Evolutionary conservation across 768 basidiomycete genomes (phyloP).

Genomic region (Lactarius sanguifluus): DNA sequence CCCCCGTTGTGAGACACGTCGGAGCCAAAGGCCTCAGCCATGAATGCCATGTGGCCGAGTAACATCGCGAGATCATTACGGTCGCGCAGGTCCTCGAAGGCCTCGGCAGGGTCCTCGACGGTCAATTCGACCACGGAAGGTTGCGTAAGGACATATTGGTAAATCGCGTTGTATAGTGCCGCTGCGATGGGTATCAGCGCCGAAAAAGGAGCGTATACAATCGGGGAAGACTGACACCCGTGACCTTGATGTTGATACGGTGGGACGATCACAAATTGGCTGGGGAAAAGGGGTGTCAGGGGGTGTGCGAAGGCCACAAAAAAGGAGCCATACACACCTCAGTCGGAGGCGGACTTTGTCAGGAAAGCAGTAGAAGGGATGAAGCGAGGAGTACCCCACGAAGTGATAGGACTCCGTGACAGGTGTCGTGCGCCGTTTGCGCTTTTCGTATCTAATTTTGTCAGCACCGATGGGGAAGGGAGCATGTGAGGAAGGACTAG

Average conservation of each 20-base stretch:
- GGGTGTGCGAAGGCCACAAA: neutral
- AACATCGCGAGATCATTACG: slow-evolving; percentile 86
- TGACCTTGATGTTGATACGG: slow-evolving; percentile 90
- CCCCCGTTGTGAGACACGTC: slow-evolving; percentile 37
- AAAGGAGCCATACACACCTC: slow-evolving; percentile 50
- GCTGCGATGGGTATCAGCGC: slow-evolving; percentile 46
- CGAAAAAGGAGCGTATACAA: neutral
- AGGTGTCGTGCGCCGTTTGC: slow-evolving; percentile 55
- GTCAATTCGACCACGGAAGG: slow-evolving; percentile 85
- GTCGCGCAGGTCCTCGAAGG: slow-evolving; percentile 95
- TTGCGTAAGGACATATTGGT: slow-evolving; percentile 66
- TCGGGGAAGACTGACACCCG: slow-evolving; percentile 64
- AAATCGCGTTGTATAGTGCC: slow-evolving; percentile 83
- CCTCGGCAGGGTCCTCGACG: slow-evolving; percentile 97
- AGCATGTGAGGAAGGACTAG: neutral
- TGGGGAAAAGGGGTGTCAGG: slow-evolving; percentile 35
- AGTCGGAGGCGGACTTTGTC: slow-evolving; percentile 85
- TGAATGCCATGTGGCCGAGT: slow-evolving; percentile 59
- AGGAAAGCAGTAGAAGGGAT: slow-evolving; percentile 95
- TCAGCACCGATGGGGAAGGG: neutral
- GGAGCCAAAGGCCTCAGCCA: slow-evolving; percentile 65
- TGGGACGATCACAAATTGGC: slow-evolving; percentile 91
- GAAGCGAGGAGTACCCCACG: slow-evolving; percentile 90
- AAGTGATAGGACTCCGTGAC: slow-evolving; percentile 79
- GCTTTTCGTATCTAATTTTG: slow-evolving; percentile 73